These are phyloP conservation scores for Nepenthes gracilis DNA, from an alignment of 148 eudicot species.

Conservation along the genomic window DNA sequence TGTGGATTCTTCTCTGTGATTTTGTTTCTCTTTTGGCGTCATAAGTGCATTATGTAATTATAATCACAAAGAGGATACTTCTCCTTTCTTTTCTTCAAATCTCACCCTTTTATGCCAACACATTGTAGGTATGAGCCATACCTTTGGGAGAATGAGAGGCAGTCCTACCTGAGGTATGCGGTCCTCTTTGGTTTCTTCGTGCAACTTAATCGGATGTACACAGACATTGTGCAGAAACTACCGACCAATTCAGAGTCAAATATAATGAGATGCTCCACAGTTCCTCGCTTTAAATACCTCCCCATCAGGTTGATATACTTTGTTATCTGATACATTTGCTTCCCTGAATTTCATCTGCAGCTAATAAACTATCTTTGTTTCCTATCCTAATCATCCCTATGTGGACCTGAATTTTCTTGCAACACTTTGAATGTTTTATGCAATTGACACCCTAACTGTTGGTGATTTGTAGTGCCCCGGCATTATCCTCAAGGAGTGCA, in stretches of 20 bases:
- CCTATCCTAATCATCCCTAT: too few species aligned
- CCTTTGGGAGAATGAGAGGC: constrained; percentile 96
- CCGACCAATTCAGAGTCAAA: constrained; percentile 84
- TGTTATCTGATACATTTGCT: constrained; percentile 1
- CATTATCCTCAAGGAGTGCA: constrained; percentile 64
- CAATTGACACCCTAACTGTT: background rate
- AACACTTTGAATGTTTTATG: too few species aligned
- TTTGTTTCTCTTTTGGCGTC: too few species aligned
- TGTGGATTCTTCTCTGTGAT: too few species aligned
- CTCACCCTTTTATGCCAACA: background rate
- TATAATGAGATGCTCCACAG: constrained; percentile 77
- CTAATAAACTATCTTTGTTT: background rate
- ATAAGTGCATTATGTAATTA: too few species aligned
- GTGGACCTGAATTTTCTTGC: too few species aligned
- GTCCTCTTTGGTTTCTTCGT: constrained; percentile 96
- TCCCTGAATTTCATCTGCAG: background rate
- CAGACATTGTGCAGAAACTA: constrained; percentile 64
- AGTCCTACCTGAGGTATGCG: constrained; percentile 87
- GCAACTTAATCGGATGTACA: constrained; percentile 74
- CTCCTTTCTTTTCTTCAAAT: background rate
- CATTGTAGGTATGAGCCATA: constrained; percentile 80
- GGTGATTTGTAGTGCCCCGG: constrained; percentile 66
- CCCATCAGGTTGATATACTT: constrained; percentile 72
- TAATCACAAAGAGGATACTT: too few species aligned
- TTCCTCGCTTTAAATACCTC: constrained; percentile 94